phyloP scores from a whole-genome alignment of 305 asterid genomes.

The Solanum aculeatissimum region DNA sequence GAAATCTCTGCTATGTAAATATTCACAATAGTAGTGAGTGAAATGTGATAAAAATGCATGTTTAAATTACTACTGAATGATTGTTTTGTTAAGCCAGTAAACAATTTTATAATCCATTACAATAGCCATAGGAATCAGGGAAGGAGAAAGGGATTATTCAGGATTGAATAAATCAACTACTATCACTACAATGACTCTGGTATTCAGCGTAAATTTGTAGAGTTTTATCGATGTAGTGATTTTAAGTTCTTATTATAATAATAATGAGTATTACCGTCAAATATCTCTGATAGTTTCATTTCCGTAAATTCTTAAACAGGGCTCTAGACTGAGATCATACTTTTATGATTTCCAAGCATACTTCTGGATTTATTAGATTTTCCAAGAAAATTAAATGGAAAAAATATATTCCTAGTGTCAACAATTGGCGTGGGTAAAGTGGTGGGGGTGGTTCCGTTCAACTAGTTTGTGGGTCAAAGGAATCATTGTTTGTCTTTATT shows the following conservation, averaged over 20 bases:
- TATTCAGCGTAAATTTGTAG: neutral
- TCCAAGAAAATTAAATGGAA: neutral
- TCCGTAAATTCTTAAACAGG: neutral
- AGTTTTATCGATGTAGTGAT: neutral
- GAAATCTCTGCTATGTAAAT: neutral
- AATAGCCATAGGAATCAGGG: too few species aligned
- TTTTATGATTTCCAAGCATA: neutral
- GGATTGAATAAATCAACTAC: too few species aligned
- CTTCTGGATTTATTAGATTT: neutral
- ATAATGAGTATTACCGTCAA: neutral
- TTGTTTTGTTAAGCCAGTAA: neutral
- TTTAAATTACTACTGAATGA: neutral
- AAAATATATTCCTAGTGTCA: neutral
- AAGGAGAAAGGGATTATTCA: too few species aligned
- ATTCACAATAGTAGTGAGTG: neutral
- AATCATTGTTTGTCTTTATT: neutral
- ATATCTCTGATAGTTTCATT: neutral
- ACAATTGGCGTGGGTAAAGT: neutral
- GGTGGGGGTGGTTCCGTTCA: neutral
- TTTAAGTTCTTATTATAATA: neutral
- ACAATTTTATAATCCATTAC: too few species aligned
- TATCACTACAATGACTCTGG: too few species aligned
- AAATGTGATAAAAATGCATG: neutral
- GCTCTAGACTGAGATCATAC: neutral
- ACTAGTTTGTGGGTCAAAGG: neutral